Evolutionary conservation across 441 rosid genomes (phyloP), one percentile per base, ranked within the genome.

Genomic region (Populus hybrid): DNA sequence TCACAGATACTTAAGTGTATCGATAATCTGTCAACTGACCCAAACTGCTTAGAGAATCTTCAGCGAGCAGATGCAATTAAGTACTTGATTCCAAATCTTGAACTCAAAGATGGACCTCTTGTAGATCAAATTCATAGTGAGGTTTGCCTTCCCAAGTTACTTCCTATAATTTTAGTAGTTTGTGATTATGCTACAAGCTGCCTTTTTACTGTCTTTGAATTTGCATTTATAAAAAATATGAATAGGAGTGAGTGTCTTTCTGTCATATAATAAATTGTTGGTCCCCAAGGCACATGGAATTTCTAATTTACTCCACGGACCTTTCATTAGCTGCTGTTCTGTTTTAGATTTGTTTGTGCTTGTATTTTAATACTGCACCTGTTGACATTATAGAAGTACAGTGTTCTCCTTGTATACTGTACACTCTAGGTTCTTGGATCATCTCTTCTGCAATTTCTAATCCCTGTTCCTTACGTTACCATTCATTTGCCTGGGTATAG

Each of bases 31-130:
- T 93, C 99, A 61, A 90, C 90, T 29, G 99, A 96, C 74, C 99
- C 99, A 45, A 96, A 94, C 82, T 94, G 98, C 91, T 89, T 96
- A 83, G 99, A 96, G 88, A 93, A 86, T 86, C 98, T 96, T 86
- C 99, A 96, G 89, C 96, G 97, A 24, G 98, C 99, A 33, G 96
- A 96, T 87, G 97, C 99, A 75, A 96, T 94, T 71, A 94, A 93
- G 85, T 93, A 89, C 83, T 85, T 96, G 87, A 96, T 96, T 80
- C 99, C 99, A 29, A 96, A 94, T 86, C 98, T 96, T 45, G 96
- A 96, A 80, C 91, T 96, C 72, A 92, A 90, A 81, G 98, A 94
- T 68, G 97, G 97, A 69, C 85, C 85, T 78, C 97, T 93, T 74
- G 90, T 96, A 31, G 82, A 85, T 76, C 93, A 88, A 82, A 92